phyloP scores from a whole-genome alignment of 169 alveolate species.

The Eimeria necatrix region DNA sequence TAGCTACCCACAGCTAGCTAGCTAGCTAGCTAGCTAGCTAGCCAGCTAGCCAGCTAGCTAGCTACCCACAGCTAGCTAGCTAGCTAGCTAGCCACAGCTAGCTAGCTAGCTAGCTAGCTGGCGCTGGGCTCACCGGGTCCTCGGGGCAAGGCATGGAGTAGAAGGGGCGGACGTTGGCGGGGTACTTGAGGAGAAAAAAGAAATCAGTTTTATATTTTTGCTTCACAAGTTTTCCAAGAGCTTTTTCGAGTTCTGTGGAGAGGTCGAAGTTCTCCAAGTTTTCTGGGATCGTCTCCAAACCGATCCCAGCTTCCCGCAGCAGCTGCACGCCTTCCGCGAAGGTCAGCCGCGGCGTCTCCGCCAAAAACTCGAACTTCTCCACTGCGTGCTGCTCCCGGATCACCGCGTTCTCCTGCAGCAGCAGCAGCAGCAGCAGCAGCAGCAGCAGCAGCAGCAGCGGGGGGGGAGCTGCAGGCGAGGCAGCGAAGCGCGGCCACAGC shows the following conservation, averaged over 20 bases:
- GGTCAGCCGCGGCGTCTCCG: slow-evolving; percentile 79
- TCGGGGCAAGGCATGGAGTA: slow-evolving; percentile 98
- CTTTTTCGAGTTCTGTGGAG: slow-evolving; percentile 97
- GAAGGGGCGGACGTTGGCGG: slow-evolving; percentile 98
- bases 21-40: too few species aligned
- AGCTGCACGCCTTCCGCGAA: slow-evolving; percentile 87
- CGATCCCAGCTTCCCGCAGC: slow-evolving; percentile 86
- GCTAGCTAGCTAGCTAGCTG: neutral
- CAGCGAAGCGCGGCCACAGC: too few species aligned
- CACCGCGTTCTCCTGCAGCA: slow-evolving; percentile 39
- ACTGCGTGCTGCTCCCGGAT: slow-evolving; percentile 78
- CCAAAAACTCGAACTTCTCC: slow-evolving; percentile 71
- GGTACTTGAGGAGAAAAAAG: slow-evolving; percentile 97
- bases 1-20: too few species aligned
- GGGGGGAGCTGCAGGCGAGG: neutral
- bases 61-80: too few species aligned
- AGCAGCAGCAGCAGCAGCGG: slow-evolving; percentile 37
- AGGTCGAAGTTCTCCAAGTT: slow-evolving; percentile 90
- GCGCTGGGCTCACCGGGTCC: slow-evolving; percentile 88
- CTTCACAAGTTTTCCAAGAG: slow-evolving; percentile 95
- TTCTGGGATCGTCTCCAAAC: slow-evolving; percentile 87
- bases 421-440: slow-evolving; percentile 35
- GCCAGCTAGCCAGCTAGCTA: too few species aligned
- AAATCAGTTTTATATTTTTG: slow-evolving; percentile 97
- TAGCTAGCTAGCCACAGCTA: neutral